Base-by-base conservation (phyloP, 2,329 filamentous ascomycete genomes). In the Amylocarpus encephaloides region DNA sequence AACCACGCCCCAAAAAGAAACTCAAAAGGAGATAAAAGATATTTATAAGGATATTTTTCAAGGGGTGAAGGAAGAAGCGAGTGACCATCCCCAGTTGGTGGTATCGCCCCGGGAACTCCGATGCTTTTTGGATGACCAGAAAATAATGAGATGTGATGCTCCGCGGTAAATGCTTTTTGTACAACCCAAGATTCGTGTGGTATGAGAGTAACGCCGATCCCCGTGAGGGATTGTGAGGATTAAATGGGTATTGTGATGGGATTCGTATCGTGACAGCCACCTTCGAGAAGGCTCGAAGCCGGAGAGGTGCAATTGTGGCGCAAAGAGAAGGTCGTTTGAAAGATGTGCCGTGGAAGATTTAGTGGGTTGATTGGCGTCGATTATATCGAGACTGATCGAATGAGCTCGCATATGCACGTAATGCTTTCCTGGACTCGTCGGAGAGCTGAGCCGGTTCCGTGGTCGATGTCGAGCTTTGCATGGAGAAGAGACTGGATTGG, bases 351-450 rank as follows among this genome's bases (percentile, higher is more conserved):
- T 49, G 35, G 33, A 45, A 52, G 39, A 12, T 51, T 54, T 56
- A 64, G 33, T 64, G 55, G 26, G 58, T 59, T n/a, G 63, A 67
- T 57, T 64, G 63, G 35, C 65, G 57, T 46, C 64, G 54, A 13
- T 56, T 59, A 44, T 66, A 63, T 49, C 65, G 64, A 51, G 64
- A 66, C 49, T 90, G 86, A 69, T 96, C 91, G 66, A 96, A 95
- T 2, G 86, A 89, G 65, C 85, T 87, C 59, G 88, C 87, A 69
- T 96, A 96, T 59, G 86, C 85, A 65, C 85, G 82, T 33, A 96
- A 79, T 67, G 95, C 89, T 68, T 80, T 83, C 62, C 82, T 82
- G 26, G 87, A 84, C 68, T 86, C 85, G 57, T 87, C 83, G 3
- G 89, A 90, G 57, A 95, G 73, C 43, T 78, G 74, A 39, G 67